phyloP scores from a whole-genome alignment of 1,284 basidiomycete species.

The Sporisorium sorghi region DNA sequence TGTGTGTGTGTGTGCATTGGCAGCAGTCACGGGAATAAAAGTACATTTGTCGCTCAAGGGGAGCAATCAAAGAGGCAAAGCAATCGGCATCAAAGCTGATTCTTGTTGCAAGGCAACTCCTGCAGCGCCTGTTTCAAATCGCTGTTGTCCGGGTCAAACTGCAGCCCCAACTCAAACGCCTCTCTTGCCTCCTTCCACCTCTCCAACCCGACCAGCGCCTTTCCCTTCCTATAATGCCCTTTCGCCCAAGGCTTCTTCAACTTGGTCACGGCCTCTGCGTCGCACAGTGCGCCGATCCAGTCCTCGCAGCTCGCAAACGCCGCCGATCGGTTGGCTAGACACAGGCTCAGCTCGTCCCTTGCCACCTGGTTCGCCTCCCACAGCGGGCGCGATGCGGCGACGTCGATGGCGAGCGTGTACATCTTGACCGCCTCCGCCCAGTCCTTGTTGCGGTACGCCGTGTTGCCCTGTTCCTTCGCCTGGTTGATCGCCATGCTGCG shows the following conservation, averaged over 20 bases:
- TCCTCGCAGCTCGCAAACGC: conserved; percentile 83
- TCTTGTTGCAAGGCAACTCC: conserved; percentile 37
- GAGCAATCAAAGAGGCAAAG: neutral
- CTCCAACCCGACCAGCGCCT: conserved; percentile 83
- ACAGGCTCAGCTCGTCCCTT: conserved; percentile 87
- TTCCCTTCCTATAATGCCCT: conserved; percentile 92
- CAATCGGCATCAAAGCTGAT: conserved; percentile 21
- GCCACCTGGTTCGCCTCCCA: conserved; percentile 87
- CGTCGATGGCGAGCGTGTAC: conserved; percentile 84
- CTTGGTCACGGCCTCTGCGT: conserved; percentile 88
- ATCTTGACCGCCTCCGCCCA: conserved; percentile 81
- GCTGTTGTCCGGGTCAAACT: conserved; percentile 85
- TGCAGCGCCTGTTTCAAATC: conserved; percentile 32
- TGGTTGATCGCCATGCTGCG: conserved; percentile 62
- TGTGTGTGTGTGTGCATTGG: neutral
- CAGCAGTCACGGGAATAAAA: conserved; percentile 3
- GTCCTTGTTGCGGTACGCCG: conserved; percentile 70
- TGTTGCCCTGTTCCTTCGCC: conserved; percentile 67
- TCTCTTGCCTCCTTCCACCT: conserved; percentile 82
- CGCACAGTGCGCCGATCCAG: conserved; percentile 83
- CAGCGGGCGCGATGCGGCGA: conserved; percentile 84
- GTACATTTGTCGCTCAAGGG: neutral
- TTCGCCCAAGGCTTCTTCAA: conserved; percentile 91
- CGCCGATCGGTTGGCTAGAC: conserved; percentile 90
- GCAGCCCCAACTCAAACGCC: conserved; percentile 82